Percentiles rank a stretch among this genome's conserved stretches.
Conservation (phyloP, 805 yeast species). For the Vanderwaltozyma polyspora region DNA sequence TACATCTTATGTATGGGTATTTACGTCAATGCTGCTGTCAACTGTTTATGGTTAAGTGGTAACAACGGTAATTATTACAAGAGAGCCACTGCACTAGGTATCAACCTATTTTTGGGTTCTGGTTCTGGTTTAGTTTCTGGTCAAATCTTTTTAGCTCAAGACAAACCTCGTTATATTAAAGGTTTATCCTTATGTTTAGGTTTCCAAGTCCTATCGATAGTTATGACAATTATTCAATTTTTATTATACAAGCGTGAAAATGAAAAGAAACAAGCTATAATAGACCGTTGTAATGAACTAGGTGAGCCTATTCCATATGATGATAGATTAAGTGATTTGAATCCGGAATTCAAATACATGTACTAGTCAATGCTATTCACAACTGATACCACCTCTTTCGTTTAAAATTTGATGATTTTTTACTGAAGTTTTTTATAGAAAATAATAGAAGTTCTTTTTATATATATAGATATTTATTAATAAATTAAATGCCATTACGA, state of each 20-base stretch:
- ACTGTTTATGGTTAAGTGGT: conserved; percentile 32
- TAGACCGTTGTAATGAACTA: conserved; percentile 22
- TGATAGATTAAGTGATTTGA: conserved; percentile 27
- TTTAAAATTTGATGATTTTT: neutral
- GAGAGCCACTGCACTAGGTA: conserved; percentile 31
- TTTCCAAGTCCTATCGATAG: conserved; percentile 32
- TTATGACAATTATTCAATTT: conserved; percentile 26
- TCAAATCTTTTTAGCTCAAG: conserved; percentile 27
- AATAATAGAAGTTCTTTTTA: neutral
- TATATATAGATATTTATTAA: no score
- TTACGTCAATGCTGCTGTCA: conserved; percentile 30
- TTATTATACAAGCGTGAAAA: conserved; percentile 26
- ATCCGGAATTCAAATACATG: conserved; percentile 38
- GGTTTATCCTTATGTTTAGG: conserved; percentile 36
- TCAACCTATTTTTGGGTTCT: conserved; percentile 28
- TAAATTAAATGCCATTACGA: neutral
- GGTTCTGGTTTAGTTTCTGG: conserved; percentile 31
- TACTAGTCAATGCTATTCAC: no score
- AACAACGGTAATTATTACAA: conserved; percentile 31
- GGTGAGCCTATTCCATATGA: conserved; percentile 27
- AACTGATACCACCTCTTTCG: no score
- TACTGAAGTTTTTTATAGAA: neutral
- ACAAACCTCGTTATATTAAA: conserved; percentile 31
- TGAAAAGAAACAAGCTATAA: conserved; percentile 27
- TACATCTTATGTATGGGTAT: conserved; percentile 31